Conservation (phyloP, 2,329 filamentous ascomycete species). For the Apiospora marii region DNA sequence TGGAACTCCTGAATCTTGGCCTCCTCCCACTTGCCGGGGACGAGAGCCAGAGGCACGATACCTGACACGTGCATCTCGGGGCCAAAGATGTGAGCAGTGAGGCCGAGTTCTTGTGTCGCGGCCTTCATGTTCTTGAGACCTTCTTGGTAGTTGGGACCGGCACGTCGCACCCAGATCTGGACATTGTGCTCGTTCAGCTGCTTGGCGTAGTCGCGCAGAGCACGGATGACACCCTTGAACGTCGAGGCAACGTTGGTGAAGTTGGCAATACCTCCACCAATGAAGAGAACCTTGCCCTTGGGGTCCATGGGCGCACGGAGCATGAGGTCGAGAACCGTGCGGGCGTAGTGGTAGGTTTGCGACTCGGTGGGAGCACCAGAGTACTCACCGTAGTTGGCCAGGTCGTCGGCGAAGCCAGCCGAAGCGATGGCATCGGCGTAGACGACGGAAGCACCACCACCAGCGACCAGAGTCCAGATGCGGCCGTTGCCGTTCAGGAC, state of each 20-base stretch:
- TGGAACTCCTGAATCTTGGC: slow-evolving; percentile 69
- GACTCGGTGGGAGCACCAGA: slow-evolving; percentile 98
- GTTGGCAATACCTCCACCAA: slow-evolving; percentile 99
- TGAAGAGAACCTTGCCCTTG: slow-evolving; percentile 98
- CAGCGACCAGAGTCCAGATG: slow-evolving; percentile 97
- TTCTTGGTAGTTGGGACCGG: slow-evolving; percentile 99
- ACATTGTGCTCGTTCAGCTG: slow-evolving; percentile 95
- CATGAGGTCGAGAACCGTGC: slow-evolving; percentile 96
- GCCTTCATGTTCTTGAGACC: slow-evolving; percentile 99
- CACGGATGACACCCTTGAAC: slow-evolving; percentile 99
- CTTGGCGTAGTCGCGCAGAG: slow-evolving; percentile 87
- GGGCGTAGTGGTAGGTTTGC: slow-evolving; percentile 98
- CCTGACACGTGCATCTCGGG: slow-evolving; percentile 96
- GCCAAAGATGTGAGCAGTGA: slow-evolving; percentile 71
- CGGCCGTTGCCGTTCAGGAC: slow-evolving; percentile 91
- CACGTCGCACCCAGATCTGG: slow-evolving; percentile 91
- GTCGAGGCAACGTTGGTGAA: slow-evolving; percentile 99
- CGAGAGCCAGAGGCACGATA: slow-evolving; percentile 90
- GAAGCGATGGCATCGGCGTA: slow-evolving; percentile 99
- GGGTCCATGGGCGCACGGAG: slow-evolving; percentile 84
- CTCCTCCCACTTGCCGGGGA: slow-evolving; percentile 70
- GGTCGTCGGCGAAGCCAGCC: slow-evolving; percentile 90
- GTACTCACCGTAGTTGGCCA: slow-evolving; percentile 99
- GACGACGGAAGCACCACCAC: slow-evolving; percentile 99
- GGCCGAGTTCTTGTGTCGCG: slow-evolving; percentile 89